Evolutionary conservation across 495 filamentous ascomycete species (phyloP), one percentile per base, ranked within the genome.

Genomic region (Rostrohypoxylon terebratum): DNA sequence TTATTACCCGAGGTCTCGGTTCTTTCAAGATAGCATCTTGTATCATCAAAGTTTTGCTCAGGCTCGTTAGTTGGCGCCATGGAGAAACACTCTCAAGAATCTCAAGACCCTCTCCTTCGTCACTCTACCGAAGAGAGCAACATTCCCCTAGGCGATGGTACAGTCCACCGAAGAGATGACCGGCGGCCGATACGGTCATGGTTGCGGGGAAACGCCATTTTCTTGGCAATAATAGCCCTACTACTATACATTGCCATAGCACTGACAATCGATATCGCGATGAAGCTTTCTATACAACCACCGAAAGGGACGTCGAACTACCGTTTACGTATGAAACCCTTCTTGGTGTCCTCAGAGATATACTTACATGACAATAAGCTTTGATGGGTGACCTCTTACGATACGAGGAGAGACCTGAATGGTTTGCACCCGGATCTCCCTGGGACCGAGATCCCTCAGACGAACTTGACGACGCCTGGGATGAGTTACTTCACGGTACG

Each of bases 401-500:
- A 16, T 75, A 59, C 16, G 72, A 71, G 33, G 50, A 71, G 28
- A 67, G 68, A 25, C n/a, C 21, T 8, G 72, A 75, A 53, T 75
- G 72, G 72, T 55, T 10, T 59, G n/a, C 25, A 9, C 63, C 45
- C 20, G 23, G 38, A 11, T 33, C 57, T 61, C 72, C 72, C 11
- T 75, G 58, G 59, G 53, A 71, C 20, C 50, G 54, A 13, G 63
- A 11, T 16, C 76, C 77, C 1, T 75, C 69, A 0, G 62, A 66
- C 0, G 60, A 69, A n/a, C 50, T 77, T 13, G 77, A 79, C 40
- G 53, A 55, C 1, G 72, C 73, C 20, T 80, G 78, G 78, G 44
- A 65, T 14, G 60, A 71, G 13, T 40, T 80, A 8, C 69, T 80
- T 1, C 36, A 71, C 10, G 57, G 72, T 71, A 4, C 47, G 63